phyloP scores from a whole-genome alignment of 129 eudicot species.

The Tagetes erecta region DNA sequence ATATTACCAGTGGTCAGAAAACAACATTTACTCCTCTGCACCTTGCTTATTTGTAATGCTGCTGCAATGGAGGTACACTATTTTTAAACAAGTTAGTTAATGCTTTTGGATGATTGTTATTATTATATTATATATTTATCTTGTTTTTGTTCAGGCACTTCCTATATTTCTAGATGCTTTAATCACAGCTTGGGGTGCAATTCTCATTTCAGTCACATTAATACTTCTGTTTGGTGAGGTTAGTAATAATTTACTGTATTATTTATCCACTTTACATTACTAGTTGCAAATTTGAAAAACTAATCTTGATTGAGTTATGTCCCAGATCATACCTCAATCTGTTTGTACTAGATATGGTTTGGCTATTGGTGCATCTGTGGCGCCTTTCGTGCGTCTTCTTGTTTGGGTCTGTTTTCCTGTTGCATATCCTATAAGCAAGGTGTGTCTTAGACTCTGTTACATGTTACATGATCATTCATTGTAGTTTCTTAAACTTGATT shows the following conservation, averaged over 20 bases:
- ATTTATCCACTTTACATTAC: not conserved
- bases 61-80: constrained; percentile 92
- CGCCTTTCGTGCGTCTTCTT: constrained; percentile 81
- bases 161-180: constrained; percentile 85
- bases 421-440: constrained; percentile 98
- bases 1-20: constrained; percentile 85
- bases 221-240: constrained; percentile 97
- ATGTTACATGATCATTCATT: not conserved
- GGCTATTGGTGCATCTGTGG: constrained; percentile 78
- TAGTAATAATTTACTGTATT: not conserved
- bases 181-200: constrained; percentile 91
- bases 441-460: not conserved
- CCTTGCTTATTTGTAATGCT: constrained; percentile 92
- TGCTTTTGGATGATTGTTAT: not conserved
- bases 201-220: constrained; percentile 87
- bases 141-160: constrained; percentile 67
- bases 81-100: not conserved
- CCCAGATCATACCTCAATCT: constrained; percentile 92
- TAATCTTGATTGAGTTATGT: not conserved
- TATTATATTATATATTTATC: too few relatives aligned
- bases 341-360: constrained; percentile 87
- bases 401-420: constrained; percentile 87
- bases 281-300: not conserved
- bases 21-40: constrained; percentile 87
- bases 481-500: not conserved